Percentiles rank a stretch among this genome's conserved stretches.
These are phyloP conservation scores for Candida michaelii DNA, from an alignment of 805 yeast genomes.

Conservation along the genomic window DNA sequence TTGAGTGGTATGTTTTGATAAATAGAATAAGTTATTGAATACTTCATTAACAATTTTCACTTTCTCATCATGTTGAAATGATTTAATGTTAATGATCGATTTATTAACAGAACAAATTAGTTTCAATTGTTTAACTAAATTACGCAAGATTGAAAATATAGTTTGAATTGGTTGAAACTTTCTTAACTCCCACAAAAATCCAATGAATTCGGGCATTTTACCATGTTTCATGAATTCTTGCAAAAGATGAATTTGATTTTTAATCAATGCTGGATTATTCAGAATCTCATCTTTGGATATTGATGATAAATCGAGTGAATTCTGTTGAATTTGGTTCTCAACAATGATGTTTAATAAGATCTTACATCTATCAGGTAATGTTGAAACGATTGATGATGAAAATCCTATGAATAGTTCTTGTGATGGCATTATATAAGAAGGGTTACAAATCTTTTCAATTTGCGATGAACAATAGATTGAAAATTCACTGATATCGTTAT, in stretches of 20 bases:
- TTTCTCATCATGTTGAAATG: constrained; percentile 10
- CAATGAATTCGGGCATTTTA: constrained; percentile 6
- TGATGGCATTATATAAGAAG: constrained; percentile 2
- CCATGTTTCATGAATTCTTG: constrained; percentile 9
- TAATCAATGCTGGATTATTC: not conserved
- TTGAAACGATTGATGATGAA: constrained; percentile 13
- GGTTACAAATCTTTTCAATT: constrained; percentile 9
- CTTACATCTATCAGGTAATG: constrained; percentile 13
- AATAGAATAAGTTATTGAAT: constrained; percentile 18
- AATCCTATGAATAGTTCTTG: constrained; percentile 12
- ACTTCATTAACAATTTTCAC: constrained; percentile 16
- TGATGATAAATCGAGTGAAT: constrained; percentile 3
- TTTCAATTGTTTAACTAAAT: constrained; percentile 8
- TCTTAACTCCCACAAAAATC: constrained; percentile 13
- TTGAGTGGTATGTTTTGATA: constrained; percentile 23
- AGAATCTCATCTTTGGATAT: constrained; percentile 5
- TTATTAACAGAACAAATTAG: constrained; percentile 2
- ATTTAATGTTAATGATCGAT: constrained; percentile 1
- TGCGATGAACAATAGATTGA: constrained; percentile 11
- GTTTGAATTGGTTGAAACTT: constrained; percentile 17
- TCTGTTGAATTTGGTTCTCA: not conserved
- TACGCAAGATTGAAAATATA: constrained; percentile 10
- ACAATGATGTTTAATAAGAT: constrained; percentile 8
- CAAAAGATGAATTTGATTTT: constrained; percentile 8
- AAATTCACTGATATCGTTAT: constrained; percentile 5